These are phyloP conservation scores for Boletus insuetus DNA, from an alignment of 768 basidiomycete genomes.

Conservation along the genomic window DNA sequence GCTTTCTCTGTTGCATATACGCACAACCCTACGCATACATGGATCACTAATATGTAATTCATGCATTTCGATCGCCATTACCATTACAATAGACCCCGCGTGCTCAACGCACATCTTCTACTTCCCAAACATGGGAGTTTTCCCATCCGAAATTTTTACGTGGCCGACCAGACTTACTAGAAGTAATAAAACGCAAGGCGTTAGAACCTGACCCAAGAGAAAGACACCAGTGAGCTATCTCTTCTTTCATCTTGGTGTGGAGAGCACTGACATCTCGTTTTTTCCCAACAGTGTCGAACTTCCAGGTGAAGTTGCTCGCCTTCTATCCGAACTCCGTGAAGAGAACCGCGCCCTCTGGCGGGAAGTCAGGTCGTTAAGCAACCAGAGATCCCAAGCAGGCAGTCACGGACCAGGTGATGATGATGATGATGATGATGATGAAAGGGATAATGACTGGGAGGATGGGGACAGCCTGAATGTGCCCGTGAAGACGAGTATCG, in stretches of 20 bases:
- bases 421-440: constrained; percentile 17
- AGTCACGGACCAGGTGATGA: constrained; percentile 2
- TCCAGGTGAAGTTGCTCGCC: constrained; percentile 65
- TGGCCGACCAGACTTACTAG: constrained; percentile 74
- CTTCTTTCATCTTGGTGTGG: background rate
- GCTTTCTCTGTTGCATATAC: constrained; percentile 1
- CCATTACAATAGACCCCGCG: constrained; percentile 60
- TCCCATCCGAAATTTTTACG: constrained; percentile 85
- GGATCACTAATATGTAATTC: background rate
- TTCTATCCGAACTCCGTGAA: constrained; percentile 62
- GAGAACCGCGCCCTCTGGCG: constrained; percentile 64
- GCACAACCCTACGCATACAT: constrained; percentile 4
- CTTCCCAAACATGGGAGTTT: constrained; percentile 87
- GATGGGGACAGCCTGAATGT: constrained; percentile 23
- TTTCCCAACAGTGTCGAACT: constrained; percentile 68
- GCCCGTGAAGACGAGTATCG: constrained; percentile 11
- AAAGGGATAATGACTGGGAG: constrained; percentile 29
- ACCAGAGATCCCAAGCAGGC: constrained; percentile 17
- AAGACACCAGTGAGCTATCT: constrained; percentile 29
- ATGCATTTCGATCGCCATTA: background rate
- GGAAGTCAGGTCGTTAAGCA: constrained; percentile 25
- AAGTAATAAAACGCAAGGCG: constrained; percentile 85
- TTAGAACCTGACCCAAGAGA: constrained; percentile 71
- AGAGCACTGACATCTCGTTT: background rate
- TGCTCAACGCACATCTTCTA: constrained; percentile 74